These are phyloP conservation scores for Gamarada debralockiae DNA, from an alignment of 495 filamentous ascomycete species.

Conservation along the genomic window DNA sequence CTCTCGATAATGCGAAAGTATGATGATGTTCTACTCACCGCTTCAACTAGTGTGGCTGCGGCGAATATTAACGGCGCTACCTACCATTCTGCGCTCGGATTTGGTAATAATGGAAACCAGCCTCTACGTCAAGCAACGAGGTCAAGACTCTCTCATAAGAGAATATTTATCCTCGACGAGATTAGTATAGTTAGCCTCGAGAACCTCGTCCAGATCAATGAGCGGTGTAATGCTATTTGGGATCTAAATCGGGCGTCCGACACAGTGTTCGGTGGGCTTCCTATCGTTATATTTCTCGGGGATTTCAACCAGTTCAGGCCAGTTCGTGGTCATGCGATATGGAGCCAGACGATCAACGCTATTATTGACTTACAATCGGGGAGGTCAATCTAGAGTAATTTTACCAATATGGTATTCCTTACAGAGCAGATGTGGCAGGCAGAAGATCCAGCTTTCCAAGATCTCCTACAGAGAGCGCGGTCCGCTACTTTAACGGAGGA, in stretches of 20 bases:
- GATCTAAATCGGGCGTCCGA: neutral
- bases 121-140: neutral
- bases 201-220: neutral
- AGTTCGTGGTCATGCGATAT: constrained; percentile 12
- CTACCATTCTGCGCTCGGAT: constrained; percentile 5
- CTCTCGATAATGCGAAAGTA: too few relatives aligned
- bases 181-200: constrained; percentile 1
- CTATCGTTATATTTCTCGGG: neutral
- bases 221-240: neutral
- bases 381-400: too few relatives aligned
- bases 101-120: constrained; percentile 7
- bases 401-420: too few relatives aligned
- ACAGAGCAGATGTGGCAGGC: too few relatives aligned
- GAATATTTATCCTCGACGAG: constrained; percentile 8
- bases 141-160: constrained; percentile 11
- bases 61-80: neutral
- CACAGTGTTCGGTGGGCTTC: neutral
- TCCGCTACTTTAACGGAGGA: constrained; percentile 10
- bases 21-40: too few relatives aligned
- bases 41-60: too few relatives aligned
- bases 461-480: too few relatives aligned
- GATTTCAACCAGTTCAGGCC: constrained; percentile 14
- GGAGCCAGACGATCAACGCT: constrained; percentile 14
- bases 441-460: too few relatives aligned
- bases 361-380: too few relatives aligned